These are phyloP conservation scores for Blepharisma japonicum DNA, from an alignment of 73 alveolate genomes.

Conservation along the genomic window DNA sequence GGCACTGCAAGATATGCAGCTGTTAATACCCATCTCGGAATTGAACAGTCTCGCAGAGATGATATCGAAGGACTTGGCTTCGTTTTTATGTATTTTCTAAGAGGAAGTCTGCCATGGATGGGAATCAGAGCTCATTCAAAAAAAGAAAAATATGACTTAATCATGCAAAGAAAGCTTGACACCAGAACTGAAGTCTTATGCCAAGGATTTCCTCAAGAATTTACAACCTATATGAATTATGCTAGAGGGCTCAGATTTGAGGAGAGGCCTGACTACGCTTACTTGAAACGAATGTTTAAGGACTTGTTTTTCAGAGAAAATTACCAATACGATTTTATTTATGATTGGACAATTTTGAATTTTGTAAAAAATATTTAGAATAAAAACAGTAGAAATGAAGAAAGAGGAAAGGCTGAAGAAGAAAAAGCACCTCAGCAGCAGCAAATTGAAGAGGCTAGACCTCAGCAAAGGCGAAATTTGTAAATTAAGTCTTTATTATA, in stretches of 20 bases:
- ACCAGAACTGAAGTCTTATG: slow-evolving; percentile 71
- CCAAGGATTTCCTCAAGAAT: slow-evolving; percentile 74
- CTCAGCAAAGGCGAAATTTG: no score
- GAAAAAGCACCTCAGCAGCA: neutral
- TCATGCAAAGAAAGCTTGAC: slow-evolving; percentile 80
- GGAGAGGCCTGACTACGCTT: slow-evolving; percentile 82
- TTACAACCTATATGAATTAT: slow-evolving; percentile 71
- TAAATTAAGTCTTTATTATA: no score
- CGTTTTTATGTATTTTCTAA: slow-evolving; percentile 50
- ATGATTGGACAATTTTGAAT: slow-evolving; percentile 53
- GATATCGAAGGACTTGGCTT: slow-evolving; percentile 80
- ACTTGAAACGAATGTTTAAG: slow-evolving; percentile 70
- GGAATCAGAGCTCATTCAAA: slow-evolving; percentile 47
- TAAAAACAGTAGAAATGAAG: neutral
- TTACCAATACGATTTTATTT: slow-evolving; percentile 47
- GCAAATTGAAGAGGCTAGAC: no score
- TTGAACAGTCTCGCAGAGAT: slow-evolving; percentile 80
- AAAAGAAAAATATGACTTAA: slow-evolving; percentile 68
- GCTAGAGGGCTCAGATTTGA: slow-evolving; percentile 71
- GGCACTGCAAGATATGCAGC: slow-evolving; percentile 84
- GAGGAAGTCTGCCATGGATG: slow-evolving; percentile 83
- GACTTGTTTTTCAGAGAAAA: slow-evolving; percentile 51
- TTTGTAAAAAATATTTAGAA: slow-evolving; percentile 6
- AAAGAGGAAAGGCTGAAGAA: neutral
- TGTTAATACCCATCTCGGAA: slow-evolving; percentile 80